Conservation (phyloP, 768 basidiomycete species). For the Chalciporus piperatus region DNA sequence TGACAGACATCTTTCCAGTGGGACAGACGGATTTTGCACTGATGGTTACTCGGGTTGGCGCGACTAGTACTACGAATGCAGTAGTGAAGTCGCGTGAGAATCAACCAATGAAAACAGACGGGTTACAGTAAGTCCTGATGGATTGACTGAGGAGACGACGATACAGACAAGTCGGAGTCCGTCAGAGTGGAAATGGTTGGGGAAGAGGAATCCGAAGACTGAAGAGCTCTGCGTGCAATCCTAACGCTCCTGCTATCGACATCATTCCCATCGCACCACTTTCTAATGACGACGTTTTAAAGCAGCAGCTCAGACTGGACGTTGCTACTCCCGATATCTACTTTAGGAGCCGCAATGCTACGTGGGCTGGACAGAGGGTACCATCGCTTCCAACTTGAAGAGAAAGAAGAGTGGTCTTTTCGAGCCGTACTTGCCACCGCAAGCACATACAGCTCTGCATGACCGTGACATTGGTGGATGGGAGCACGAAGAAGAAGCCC, state of each 20-base stretch:
- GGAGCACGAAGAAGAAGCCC: slow-evolving; percentile 52
- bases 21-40: too few species aligned
- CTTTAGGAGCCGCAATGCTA: slow-evolving; percentile 90
- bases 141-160: too few species aligned
- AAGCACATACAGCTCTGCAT: slow-evolving; percentile 81
- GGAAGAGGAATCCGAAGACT: slow-evolving; percentile 70
- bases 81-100: too few species aligned
- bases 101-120: too few species aligned
- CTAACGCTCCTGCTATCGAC: slow-evolving; percentile 46
- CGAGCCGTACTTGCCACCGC: slow-evolving; percentile 82
- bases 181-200: slow-evolving; percentile 35
- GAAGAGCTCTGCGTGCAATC: slow-evolving; percentile 76
- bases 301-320: slow-evolving; percentile 73
- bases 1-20: too few species aligned
- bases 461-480: too few species aligned
- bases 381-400: slow-evolving; percentile 56
- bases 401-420: slow-evolving; percentile 53
- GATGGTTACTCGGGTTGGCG: too few species aligned
- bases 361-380: slow-evolving; percentile 95
- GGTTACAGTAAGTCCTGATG: too few species aligned
- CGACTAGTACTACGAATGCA: too few species aligned
- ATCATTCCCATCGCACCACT: slow-evolving; percentile 58
- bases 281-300: slow-evolving; percentile 80
- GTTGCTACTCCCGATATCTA: slow-evolving; percentile 83
- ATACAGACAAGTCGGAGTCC: too few species aligned